Evolutionary conservation across 805 yeast genomes (phyloP).

Genomic region (Candida suzukii): DNA sequence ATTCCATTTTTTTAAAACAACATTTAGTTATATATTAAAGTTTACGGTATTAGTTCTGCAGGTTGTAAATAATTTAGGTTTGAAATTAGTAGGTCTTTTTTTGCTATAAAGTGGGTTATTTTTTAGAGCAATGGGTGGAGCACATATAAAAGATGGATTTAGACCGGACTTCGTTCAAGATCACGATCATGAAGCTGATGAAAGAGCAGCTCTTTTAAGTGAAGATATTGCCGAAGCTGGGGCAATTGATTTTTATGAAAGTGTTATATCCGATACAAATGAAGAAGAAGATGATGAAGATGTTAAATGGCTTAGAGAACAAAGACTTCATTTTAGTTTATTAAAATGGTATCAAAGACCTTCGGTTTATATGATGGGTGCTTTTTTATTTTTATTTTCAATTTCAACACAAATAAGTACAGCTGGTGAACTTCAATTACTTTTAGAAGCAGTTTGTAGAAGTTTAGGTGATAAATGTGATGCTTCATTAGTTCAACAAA

Average conservation of each 20-base stretch:
- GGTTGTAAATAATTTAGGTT: too few species aligned
- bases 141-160: neutral
- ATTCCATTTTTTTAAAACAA: too few species aligned
- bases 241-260: neutral
- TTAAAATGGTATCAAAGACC: constrained; percentile 54
- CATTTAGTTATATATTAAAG: too few species aligned
- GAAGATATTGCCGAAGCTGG: constrained; percentile 1
- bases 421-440: constrained; percentile 30
- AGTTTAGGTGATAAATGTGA: constrained; percentile 13
- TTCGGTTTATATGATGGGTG: constrained; percentile 41
- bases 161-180: neutral
- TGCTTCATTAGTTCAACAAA: constrained; percentile 21
- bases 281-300: constrained; percentile 29
- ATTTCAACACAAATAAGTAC: constrained; percentile 32
- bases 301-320: constrained; percentile 42
- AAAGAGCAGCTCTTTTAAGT: neutral
- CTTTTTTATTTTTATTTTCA: constrained; percentile 34
- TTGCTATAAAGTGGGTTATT: neutral
- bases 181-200: neutral
- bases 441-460: constrained; percentile 33
- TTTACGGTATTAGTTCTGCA: too few species aligned
- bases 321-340: constrained; percentile 23
- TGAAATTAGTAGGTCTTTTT: neutral
- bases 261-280: neutral
- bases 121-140: neutral